These are phyloP conservation scores for Mycosarcoma mackinlayi DNA, from an alignment of 1,284 basidiomycete genomes.

Conservation along the genomic window DNA sequence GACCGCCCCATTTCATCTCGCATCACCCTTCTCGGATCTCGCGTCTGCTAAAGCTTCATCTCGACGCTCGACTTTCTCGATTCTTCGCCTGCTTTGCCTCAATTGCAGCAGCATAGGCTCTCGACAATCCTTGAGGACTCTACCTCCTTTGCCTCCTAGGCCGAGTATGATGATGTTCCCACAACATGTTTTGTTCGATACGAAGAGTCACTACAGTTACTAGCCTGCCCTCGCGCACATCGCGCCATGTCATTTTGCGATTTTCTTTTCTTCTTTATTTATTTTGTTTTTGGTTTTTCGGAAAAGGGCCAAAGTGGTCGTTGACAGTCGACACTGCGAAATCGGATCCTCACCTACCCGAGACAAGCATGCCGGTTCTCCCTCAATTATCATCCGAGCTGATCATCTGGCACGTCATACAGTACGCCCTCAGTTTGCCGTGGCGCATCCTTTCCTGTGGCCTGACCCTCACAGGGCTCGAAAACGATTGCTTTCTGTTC, in stretches of 20 bases:
- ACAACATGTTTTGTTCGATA: no score
- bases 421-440: no score
- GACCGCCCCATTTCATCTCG: no score
- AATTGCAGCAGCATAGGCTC: background rate
- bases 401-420: no score
- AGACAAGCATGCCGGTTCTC: background rate
- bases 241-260: conserved; percentile 20
- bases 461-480: no score
- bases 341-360: background rate
- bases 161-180: no score
- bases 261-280: conserved; percentile 1
- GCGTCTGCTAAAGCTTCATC: background rate
- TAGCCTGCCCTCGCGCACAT: conserved; percentile 8
- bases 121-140: background rate
- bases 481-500: no score
- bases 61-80: conserved; percentile 1
- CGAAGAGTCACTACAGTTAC: no score
- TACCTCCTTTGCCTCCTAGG: background rate
- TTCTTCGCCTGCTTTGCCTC: background rate
- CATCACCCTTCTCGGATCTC: background rate
- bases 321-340: background rate
- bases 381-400: no score
- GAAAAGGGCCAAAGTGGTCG: background rate
- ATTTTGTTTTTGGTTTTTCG: conserved; percentile 1
- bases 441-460: background rate